phyloP scores from a whole-genome alignment of 345 rosid species.

The Lagerstroemia speciosa region DNA sequence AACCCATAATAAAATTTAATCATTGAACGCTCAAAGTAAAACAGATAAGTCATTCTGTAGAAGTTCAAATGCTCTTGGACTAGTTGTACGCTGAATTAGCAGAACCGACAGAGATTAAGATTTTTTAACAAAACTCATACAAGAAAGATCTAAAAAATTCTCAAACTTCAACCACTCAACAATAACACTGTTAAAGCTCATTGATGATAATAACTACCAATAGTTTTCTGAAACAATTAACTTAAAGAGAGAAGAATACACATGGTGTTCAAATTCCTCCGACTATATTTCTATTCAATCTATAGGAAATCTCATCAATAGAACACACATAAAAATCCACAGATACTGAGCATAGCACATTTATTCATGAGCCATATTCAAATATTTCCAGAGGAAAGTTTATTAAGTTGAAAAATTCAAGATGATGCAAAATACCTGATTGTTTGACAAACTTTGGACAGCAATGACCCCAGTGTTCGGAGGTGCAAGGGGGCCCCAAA shows the following conservation, averaged over 20 bases:
- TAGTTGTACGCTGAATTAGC: background rate
- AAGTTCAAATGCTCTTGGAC: background rate
- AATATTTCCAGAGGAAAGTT: background rate
- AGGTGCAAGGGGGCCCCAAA: conserved; percentile 98
- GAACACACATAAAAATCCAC: background rate
- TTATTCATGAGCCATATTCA: background rate
- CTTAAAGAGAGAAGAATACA: background rate
- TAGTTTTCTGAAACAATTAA: background rate
- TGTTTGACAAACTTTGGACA: conserved; percentile 68
- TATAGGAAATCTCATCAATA: background rate
- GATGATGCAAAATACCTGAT: conserved; percentile 42
- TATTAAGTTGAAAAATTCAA: background rate
- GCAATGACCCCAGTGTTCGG: conserved; percentile 83
- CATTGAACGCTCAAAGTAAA: background rate
- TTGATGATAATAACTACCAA: background rate
- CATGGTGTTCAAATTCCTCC: background rate
- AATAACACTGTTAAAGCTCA: background rate
- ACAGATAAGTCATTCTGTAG: background rate
- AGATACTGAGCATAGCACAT: background rate
- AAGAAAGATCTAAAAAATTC: background rate
- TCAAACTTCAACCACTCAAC: background rate
- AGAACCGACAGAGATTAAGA: background rate
- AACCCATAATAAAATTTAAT: background rate
- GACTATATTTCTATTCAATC: background rate
- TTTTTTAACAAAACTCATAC: background rate